Conservation (phyloP, 2,329 filamentous ascomycete genomes). For the Colletotrichum paranaense region DNA sequence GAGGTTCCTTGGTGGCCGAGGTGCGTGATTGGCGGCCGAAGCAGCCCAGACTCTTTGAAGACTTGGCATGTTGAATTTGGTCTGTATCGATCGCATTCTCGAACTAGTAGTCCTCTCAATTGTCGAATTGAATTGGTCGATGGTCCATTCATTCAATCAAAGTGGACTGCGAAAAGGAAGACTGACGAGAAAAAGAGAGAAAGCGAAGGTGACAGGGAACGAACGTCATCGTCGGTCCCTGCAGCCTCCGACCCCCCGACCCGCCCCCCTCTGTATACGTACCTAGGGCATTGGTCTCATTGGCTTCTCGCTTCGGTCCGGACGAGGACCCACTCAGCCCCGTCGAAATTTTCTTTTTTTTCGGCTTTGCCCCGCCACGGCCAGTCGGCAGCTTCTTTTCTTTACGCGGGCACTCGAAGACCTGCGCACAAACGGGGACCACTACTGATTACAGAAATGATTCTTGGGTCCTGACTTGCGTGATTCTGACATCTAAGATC, state of each 20-base stretch:
- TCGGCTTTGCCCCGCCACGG: not conserved
- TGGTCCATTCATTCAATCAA: too few relatives aligned
- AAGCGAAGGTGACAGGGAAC: not conserved
- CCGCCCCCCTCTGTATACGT: not conserved
- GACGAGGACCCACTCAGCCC: not conserved
- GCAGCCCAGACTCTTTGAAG: not conserved
- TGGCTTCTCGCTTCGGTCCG: not conserved
- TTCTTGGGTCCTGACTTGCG: accelerated
- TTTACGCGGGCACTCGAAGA: too few relatives aligned
- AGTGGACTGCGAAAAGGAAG: too few relatives aligned
- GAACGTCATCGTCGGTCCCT: not conserved
- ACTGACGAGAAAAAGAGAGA: not conserved
- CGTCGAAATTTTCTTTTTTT: not conserved
- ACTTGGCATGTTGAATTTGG: not conserved
- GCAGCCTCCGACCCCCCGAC: not conserved
- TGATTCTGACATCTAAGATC: accelerated
- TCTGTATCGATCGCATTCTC: not conserved
- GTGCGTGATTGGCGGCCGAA: not conserved
- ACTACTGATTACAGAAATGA: accelerated
- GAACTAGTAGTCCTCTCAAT: not conserved
- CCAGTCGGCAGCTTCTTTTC: not conserved
- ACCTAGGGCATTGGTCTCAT: not conserved
- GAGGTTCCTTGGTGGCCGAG: slow-evolving; percentile 2
- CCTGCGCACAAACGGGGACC: too few relatives aligned
- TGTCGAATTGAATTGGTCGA: too few relatives aligned